A percentile compares a stretch with the other conserved stretches of the same genome.
Conservation (phyloP, 2,329 filamentous ascomycete genomes). For the Ceratocystis albifundus region DNA sequence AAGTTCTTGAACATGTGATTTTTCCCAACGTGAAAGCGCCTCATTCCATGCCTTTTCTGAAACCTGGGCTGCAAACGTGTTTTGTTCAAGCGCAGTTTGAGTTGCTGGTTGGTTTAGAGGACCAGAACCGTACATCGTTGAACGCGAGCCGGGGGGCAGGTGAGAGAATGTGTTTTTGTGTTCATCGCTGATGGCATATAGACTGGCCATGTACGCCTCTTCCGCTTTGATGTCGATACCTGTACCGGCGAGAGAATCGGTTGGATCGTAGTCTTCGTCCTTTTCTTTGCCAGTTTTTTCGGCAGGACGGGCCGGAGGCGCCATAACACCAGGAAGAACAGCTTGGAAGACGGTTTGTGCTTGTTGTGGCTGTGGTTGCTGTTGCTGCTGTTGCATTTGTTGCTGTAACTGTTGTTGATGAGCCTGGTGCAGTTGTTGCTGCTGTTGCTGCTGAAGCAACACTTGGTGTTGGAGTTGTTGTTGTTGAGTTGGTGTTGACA, state of each 20-base stretch:
- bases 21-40: constrained; percentile 50
- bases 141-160: constrained; percentile 44
- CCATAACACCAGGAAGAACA: constrained; percentile 38
- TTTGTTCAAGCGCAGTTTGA: constrained; percentile 36
- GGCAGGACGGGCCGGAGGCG: constrained; percentile 48
- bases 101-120: constrained; percentile 50
- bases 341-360: constrained; percentile 16
- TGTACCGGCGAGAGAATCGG: constrained; percentile 71
- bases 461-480: constrained; percentile 18
- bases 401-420: constrained; percentile 16
- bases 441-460: constrained; percentile 16
- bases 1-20: constrained; percentile 55
- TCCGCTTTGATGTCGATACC: constrained; percentile 81
- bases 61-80: constrained; percentile 53
- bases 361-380: constrained; percentile 5
- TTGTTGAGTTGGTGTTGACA: constrained; percentile 11
- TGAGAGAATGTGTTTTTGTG: constrained; percentile 34
- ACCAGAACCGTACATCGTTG: constrained; percentile 53
- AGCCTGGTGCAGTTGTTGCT: constrained; percentile 15
- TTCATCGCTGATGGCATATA: constrained; percentile 36
- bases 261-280: constrained; percentile 61
- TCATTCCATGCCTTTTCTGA: constrained; percentile 55
- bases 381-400: constrained; percentile 11
- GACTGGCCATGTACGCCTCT: constrained; percentile 63
- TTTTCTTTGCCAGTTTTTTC: constrained; percentile 52